These are phyloP conservation scores for Tuctoria greenei DNA, from an alignment of 176 grass and related monocot species.

Conservation along the genomic window DNA sequence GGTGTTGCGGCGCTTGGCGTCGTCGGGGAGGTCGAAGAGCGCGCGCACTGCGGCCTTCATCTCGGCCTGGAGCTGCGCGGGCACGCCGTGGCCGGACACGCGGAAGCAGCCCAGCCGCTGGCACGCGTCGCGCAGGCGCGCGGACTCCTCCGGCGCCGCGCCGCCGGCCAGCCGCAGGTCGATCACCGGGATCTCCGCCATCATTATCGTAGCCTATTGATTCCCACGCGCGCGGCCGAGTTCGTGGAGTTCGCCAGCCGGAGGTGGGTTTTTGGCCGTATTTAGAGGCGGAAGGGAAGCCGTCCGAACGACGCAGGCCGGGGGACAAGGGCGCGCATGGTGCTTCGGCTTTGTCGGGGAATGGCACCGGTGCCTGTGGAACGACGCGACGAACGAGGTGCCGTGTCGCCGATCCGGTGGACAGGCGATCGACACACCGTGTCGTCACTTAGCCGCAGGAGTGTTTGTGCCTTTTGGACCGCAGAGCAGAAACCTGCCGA, in stretches of 20 bases:
- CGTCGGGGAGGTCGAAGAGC: conserved; percentile 76
- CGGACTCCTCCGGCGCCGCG: conserved; percentile 21
- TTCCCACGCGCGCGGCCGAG: background rate
- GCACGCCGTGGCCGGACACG: conserved; percentile 55
- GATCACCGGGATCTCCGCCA: conserved; percentile 45
- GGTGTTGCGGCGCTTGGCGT: conserved; percentile 66
- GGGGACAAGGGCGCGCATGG: background rate
- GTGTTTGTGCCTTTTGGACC: too few relatives aligned
- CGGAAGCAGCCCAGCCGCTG: conserved; percentile 60
- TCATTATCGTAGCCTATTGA: too few relatives aligned
- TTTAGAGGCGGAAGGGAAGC: conserved; percentile 3
- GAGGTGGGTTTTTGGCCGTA: background rate
- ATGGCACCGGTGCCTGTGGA: background rate
- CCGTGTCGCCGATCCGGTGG: background rate
- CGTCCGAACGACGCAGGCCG: background rate
- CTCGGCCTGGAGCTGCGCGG: conserved; percentile 47
- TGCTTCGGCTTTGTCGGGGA: conserved; percentile 24
- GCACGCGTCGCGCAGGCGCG: conserved; percentile 44
- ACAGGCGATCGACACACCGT: background rate
- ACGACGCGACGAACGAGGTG: background rate
- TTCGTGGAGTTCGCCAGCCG: too few relatives aligned
- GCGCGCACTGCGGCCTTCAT: conserved; percentile 74
- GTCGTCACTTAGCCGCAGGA: too few relatives aligned
- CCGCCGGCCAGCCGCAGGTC: conserved; percentile 43
- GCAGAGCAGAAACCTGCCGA: too few relatives aligned